Evolutionary conservation across 768 basidiomycete genomes (phyloP), one percentile per base, ranked within the genome.

Genomic region (Ramaria sp.): DNA sequence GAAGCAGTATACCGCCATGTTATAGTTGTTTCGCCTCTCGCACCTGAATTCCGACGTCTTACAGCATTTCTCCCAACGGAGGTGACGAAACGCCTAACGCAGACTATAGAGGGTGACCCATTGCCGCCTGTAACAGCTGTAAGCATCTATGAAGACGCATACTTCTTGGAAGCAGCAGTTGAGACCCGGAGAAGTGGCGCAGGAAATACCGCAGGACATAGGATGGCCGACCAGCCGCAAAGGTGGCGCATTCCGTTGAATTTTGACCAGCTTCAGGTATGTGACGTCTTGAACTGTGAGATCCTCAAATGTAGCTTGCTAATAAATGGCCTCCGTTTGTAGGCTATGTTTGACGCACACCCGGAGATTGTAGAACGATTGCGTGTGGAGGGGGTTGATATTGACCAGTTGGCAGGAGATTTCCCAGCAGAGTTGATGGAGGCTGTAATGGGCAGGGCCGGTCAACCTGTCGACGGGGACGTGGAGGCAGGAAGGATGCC

Each of bases 1-100:
- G 71, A 75, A 59, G 78, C 85, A 0, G 67, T 86, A 13, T 86
- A 83, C 64, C 81, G 92, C 6, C 91, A 95, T 65, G 69, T 91
- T 30, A 70, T 88, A 54, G 86, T 91, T n/a, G 76, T 84, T 13
- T 39, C 52, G 27, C 86, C 88, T 62, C 70, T 78, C 6, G 75
- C 75, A 3, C 64, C 67, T 30, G 80, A 82, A 60, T 76, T 75
- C 24, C 75, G 77, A 6, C 71, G 74, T 7, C 72, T 90, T 10
- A 78, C 86, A 51, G 74, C 82, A 0, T 94, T 92, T 72, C 74
- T 94, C 52, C 88, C 90, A 0, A 71, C 74, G 12, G 63, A 71
- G 4, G 73, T 88, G 4, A 55, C 75, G 80, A 6, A 72, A 89
- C 59, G 81, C 85, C 9, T 96, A 86, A 31, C 37, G 34, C 37